phyloP scores from a whole-genome alignment of 2,329 filamentous ascomycete species.

The Sclerotinia glacialis region DNA sequence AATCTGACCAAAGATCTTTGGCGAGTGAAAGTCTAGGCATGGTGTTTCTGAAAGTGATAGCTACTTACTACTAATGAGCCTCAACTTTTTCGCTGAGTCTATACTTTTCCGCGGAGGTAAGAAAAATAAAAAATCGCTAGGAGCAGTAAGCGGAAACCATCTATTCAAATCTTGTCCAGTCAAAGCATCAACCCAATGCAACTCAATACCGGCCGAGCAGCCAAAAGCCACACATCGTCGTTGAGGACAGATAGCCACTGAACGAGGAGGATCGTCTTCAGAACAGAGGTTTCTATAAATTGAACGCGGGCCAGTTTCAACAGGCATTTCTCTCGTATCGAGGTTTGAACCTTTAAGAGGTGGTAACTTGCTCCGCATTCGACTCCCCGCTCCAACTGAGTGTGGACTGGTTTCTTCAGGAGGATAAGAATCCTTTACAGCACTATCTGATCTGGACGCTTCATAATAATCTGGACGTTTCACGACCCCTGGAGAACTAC shows the following conservation, averaged over 20 bases:
- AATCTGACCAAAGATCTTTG: not conserved
- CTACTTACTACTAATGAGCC: slow-evolving; percentile 56
- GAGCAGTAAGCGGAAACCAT: slow-evolving; percentile 54
- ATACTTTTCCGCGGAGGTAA: slow-evolving; percentile 51
- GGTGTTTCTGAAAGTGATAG: not conserved
- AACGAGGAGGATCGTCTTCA: slow-evolving; percentile 60
- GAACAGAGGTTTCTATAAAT: slow-evolving; percentile 54
- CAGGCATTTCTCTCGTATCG: slow-evolving; percentile 29
- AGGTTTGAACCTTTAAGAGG: slow-evolving; percentile 3
- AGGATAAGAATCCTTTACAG: slow-evolving; percentile 23
- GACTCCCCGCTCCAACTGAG: slow-evolving; percentile 16
- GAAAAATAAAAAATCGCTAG: slow-evolving; percentile 59
- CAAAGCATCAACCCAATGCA: slow-evolving; percentile 55
- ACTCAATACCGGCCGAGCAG: slow-evolving; percentile 58
- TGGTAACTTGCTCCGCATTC: slow-evolving; percentile 22
- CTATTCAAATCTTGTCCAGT: slow-evolving; percentile 50
- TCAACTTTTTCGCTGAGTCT: slow-evolving; percentile 55
- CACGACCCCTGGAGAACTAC: slow-evolving; percentile 21
- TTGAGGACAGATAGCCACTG: slow-evolving; percentile 63
- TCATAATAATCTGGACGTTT: slow-evolving; percentile 29
- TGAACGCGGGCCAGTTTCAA: slow-evolving; percentile 39
- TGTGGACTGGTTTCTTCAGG: slow-evolving; percentile 21
- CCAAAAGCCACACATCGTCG: slow-evolving; percentile 64
- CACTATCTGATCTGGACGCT: slow-evolving; percentile 19
- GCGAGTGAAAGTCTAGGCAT: no score